Evolutionary conservation across 768 basidiomycete species (phyloP).

Genomic region (Pleurotus citrinopileatus): DNA sequence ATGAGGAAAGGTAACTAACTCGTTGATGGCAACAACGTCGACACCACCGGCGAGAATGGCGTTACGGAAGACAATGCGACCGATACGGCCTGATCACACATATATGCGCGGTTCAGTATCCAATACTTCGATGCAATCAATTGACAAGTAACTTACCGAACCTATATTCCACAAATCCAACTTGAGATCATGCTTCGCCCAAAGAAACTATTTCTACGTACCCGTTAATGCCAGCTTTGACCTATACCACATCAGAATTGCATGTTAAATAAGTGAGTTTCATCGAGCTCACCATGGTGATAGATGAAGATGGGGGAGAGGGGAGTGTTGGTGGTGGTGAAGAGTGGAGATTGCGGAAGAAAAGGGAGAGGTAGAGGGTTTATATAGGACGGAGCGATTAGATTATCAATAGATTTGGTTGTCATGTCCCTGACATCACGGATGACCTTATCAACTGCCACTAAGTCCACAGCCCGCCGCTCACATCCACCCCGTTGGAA

Average conservation of each 20-base stretch:
- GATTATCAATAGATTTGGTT: constrained; percentile 7
- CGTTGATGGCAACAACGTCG: constrained; percentile 92
- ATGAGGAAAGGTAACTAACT: constrained; percentile 48
- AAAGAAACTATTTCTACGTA: constrained; percentile 34
- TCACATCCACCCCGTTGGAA: background rate
- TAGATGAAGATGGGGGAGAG: background rate
- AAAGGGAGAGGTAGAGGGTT: background rate
- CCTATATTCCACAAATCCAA: constrained; percentile 32
- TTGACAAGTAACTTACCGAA: constrained; percentile 58
- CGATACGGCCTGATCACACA: constrained; percentile 80
- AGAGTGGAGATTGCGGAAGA: constrained; percentile 7
- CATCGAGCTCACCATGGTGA: constrained; percentile 11
- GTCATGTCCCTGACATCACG: background rate
- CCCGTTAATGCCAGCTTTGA: constrained; percentile 98
- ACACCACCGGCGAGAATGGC: constrained; percentile 68
- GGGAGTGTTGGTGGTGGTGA: constrained; percentile 4
- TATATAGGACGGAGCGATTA: constrained; percentile 1
- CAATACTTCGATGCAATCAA: background rate
- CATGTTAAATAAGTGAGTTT: background rate
- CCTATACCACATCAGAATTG: constrained; percentile 26
- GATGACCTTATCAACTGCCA: constrained; percentile 9
- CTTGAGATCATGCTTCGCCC: background rate
- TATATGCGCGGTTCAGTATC: background rate
- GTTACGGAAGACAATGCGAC: constrained; percentile 97
- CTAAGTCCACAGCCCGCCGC: background rate